These are phyloP conservation scores for Collybia mongolica DNA, from an alignment of 768 basidiomycete species.

Conservation along the genomic window DNA sequence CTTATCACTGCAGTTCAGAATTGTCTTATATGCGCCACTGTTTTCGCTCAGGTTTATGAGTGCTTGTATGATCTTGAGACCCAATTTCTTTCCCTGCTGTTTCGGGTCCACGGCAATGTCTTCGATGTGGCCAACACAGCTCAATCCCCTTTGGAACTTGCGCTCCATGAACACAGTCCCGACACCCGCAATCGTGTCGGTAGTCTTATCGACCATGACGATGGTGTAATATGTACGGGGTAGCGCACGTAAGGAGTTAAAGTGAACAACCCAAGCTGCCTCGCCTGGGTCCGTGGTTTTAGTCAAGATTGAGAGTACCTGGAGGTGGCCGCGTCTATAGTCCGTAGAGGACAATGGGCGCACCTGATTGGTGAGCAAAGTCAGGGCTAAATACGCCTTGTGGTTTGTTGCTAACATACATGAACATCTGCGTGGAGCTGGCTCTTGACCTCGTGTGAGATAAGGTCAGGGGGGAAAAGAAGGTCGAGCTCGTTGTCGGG, in stretches of 20 bases:
- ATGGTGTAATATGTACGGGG: constrained; percentile 77
- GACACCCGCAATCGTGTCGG: constrained; percentile 80
- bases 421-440: constrained; percentile 59
- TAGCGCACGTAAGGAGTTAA: constrained; percentile 52
- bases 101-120: constrained; percentile 91
- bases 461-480: constrained; percentile 70
- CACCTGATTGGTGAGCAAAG: constrained; percentile 48
- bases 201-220: constrained; percentile 74
- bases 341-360: constrained; percentile 89
- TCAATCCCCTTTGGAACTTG: constrained; percentile 89
- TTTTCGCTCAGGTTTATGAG: constrained; percentile 82
- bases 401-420: constrained; percentile 8
- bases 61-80: constrained; percentile 82
- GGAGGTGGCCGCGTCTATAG: constrained; percentile 77
- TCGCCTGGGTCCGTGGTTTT: constrained; percentile 68
- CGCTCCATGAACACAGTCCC: constrained; percentile 89
- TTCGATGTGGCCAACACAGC: constrained; percentile 92
- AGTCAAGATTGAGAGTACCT: constrained; percentile 78
- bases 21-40: constrained; percentile 92
- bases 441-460: constrained; percentile 60
- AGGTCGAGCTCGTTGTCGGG: constrained; percentile 72
- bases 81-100: constrained; percentile 91
- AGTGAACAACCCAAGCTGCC: constrained; percentile 68
- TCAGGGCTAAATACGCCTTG: background rate
- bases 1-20: constrained; percentile 87